A percentile compares a stretch with the other conserved stretches of the same genome.
Conservation (phyloP, 129 eudicot genomes). For the Lactuca saligna region DNA sequence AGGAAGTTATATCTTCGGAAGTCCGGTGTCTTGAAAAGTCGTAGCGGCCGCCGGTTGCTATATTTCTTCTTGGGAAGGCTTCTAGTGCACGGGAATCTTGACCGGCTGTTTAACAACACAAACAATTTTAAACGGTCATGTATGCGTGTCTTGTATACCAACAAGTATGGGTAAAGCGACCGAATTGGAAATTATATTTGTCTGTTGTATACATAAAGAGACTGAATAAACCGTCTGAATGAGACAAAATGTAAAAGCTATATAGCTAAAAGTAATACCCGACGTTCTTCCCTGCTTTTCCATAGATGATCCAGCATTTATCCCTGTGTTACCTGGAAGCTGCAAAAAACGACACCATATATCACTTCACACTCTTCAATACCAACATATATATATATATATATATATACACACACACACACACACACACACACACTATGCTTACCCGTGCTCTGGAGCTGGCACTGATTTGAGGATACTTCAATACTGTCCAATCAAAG, state of each 20-base stretch:
- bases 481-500: constrained; percentile 96
- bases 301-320: constrained; percentile 70
- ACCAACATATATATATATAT: background rate
- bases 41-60: constrained; percentile 58
- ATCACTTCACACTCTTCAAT: constrained; percentile 9
- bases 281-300: constrained; percentile 74
- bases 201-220: no score
- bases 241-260: background rate
- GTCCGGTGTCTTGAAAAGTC: constrained; percentile 73
- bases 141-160: background rate
- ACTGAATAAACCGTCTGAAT: no score
- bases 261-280: constrained; percentile 44
- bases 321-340: constrained; percentile 56
- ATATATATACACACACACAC: background rate
- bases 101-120: constrained; percentile 38
- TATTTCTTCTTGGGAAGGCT: constrained; percentile 69
- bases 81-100: constrained; percentile 86
- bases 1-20: constrained; percentile 67
- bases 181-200: no score
- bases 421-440: background rate
- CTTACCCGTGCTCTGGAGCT: constrained; percentile 81
- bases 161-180: background rate
- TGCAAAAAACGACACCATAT: constrained; percentile 30
- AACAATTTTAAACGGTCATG: background rate
- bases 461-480: constrained; percentile 94